These are phyloP conservation scores for Umbelopsis sp. DNA, from an alignment of 192 early-diverging fungal genomes.

Conservation along the genomic window DNA sequence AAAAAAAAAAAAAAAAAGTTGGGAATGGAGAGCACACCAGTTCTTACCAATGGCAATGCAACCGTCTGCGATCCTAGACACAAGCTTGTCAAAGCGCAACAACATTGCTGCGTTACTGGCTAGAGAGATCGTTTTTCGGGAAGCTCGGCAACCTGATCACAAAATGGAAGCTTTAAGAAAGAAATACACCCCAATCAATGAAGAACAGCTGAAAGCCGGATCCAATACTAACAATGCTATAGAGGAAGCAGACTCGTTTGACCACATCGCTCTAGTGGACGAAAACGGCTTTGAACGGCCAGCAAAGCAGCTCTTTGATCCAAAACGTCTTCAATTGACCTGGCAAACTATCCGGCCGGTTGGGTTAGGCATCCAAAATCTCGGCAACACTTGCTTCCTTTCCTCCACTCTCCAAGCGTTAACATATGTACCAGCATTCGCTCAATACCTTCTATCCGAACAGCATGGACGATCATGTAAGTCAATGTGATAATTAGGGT, in stretches of 20 bases:
- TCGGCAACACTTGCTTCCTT: conserved; percentile 76
- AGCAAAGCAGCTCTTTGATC: conserved; percentile 58
- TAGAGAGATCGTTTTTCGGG: conserved; percentile 30
- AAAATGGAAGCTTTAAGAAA: conserved; percentile 33
- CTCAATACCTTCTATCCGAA: conserved; percentile 65
- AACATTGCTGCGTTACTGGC: conserved; percentile 24
- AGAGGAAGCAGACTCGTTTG: background rate
- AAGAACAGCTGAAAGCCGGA: background rate
- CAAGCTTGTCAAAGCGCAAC: conserved; percentile 18
- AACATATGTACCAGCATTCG: conserved; percentile 73
- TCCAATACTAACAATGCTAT: background rate
- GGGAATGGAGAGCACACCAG: background rate
- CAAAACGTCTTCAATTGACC: conserved; percentile 54
- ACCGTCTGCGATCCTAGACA: conserved; percentile 2
- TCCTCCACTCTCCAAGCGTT: conserved; percentile 76
- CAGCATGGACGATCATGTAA: conserved; percentile 69
- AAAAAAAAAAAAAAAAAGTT: background rate
- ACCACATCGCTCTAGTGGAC: conserved; percentile 45
- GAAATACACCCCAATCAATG: conserved; percentile 35
- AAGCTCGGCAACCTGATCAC: conserved; percentile 31
- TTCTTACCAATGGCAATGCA: background rate
- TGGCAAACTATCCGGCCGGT: conserved; percentile 66
- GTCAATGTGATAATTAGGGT: background rate
- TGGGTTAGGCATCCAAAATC: conserved; percentile 69
- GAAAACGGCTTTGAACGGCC: conserved; percentile 62